Evolutionary conservation across 2,329 filamentous ascomycete genomes (phyloP).

Genomic region (Fusarium burgessii): DNA sequence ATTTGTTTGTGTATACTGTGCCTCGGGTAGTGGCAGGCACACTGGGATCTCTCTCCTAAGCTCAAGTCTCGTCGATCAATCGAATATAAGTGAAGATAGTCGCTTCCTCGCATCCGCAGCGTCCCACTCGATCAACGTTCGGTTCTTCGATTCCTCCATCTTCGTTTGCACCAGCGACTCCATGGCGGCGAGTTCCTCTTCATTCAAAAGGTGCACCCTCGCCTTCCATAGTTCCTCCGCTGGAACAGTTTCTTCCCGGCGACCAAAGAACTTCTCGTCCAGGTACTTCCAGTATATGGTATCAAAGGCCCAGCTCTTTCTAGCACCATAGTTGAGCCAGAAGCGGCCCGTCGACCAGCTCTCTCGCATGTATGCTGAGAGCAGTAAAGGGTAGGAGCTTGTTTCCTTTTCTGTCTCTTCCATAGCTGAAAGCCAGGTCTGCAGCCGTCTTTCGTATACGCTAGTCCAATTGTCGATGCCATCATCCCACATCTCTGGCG

Average conservation of each 20-base stretch:
- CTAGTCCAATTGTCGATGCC: slow-evolving; percentile 48
- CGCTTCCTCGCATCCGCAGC: no score
- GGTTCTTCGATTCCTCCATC: no score
- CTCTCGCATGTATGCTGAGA: neutral
- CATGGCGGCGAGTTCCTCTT: no score
- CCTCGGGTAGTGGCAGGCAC: no score
- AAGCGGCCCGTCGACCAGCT: neutral
- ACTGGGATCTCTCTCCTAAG: no score
- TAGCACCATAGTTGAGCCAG: neutral
- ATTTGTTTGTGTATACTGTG: no score
- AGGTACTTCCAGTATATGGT: neutral
- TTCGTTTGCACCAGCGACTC: no score
- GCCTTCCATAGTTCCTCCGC: no score
- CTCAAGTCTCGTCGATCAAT: no score
- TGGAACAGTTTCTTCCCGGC: slow-evolving; percentile 1
- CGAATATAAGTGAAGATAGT: no score
- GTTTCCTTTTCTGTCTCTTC: slow-evolving; percentile 26
- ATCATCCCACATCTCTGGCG: slow-evolving; percentile 49
- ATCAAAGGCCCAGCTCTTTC: neutral
- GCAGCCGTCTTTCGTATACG: slow-evolving; percentile 48
- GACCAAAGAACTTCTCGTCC: slow-evolving; percentile 43
- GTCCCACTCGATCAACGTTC: no score
- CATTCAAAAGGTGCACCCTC: no score
- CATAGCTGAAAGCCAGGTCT: slow-evolving; percentile 51
- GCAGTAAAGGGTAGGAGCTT: neutral